A percentile compares a stretch with the other conserved stretches of the same genome.
phyloP scores from a whole-genome alignment of 108 stramenopile genomes.

The Discostella pseudostelligera region DNA sequence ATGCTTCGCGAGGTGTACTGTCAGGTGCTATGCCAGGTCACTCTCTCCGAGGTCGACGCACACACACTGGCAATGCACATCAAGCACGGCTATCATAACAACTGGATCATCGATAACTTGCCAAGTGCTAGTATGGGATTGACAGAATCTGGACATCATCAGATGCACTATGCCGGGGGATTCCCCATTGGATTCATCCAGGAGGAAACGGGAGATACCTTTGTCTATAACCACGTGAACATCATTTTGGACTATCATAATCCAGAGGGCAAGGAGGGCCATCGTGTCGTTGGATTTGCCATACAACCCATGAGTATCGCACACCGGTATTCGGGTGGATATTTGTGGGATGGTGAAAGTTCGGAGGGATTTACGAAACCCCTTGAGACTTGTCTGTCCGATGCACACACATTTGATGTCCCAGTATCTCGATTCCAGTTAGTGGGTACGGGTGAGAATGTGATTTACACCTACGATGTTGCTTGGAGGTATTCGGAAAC shows the following conservation, averaged over 20 bases:
- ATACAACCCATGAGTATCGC: slow-evolving; percentile 92
- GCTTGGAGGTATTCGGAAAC: slow-evolving; percentile 85
- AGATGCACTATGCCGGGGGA: slow-evolving; percentile 86
- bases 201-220: slow-evolving; percentile 58
- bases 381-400: slow-evolving; percentile 63
- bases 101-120: slow-evolving; percentile 99
- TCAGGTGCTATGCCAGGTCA: slow-evolving; percentile 69
- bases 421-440: slow-evolving; percentile 50
- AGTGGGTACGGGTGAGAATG: slow-evolving; percentile 53
- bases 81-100: slow-evolving; percentile 91
- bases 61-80: slow-evolving; percentile 67
- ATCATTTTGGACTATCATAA: slow-evolving; percentile 90
- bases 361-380: slow-evolving; percentile 64
- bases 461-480: slow-evolving; percentile 99
- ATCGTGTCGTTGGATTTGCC: slow-evolving; percentile 93
- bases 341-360: slow-evolving; percentile 71
- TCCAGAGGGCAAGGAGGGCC: slow-evolving; percentile 75
- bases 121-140: slow-evolving; percentile 87
- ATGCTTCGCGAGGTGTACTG: slow-evolving; percentile 89
- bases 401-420: slow-evolving; percentile 44
- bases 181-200: slow-evolving; percentile 91
- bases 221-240: slow-evolving; percentile 95
- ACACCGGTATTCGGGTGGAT: slow-evolving; percentile 77
- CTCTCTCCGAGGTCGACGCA: slow-evolving; percentile 55
- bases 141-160: slow-evolving; percentile 44